Base-by-base conservation (phyloP, 2,329 filamentous ascomycete species). In the Penicillium nordicum region DNA sequence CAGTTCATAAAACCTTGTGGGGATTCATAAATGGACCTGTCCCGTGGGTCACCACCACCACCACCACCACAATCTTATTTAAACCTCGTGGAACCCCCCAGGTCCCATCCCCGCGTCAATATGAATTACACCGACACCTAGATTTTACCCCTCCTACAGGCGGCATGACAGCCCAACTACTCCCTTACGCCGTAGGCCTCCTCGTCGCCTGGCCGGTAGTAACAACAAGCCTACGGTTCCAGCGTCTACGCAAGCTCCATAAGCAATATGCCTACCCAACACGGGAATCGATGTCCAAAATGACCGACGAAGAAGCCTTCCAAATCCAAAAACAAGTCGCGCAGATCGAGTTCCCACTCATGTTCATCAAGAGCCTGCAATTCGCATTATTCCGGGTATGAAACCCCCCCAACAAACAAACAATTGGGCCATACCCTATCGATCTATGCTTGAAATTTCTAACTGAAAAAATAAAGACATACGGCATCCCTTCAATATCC, bases 301-400 rank as follows among this genome's bases (percentile, higher is more conserved):
- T 84, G 82, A 84, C 81, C 1, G 76, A 78, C 32, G 71, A 79
- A 27, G 77, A 85, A 44, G 82, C 82, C 1, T 81, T 73, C 55
- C 66, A 75, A 40, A 84, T 86, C 46, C 72, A 80, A 37, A 72
- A 69, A 49, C 70, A 72, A 21, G 52, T 84, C 2, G 68, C 72
- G 2, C 71, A 79, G 48, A 70, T 80, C 4, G 84, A 87, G 62
- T 87, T 87, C 59, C 84, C 84, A 0, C 78, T 76, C 46, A 75
- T 79, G 0, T 79, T 74, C 51, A 67, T 75, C 12, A 82, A 79
- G 48, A 75, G 81, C 1, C 69, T 85, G 5, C 79, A 84, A 53
- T 85, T 86, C 66, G 82, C 84, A 1, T 73, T 87, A 6, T 84
- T 86, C 67, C 80, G 80, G 71, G 80, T 81, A 65, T 10, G 57